Percentiles rank a stretch among this genome's conserved stretches.
phyloP scores from a whole-genome alignment of 148 eudicot species.

The Rhododendron henanense region DNA sequence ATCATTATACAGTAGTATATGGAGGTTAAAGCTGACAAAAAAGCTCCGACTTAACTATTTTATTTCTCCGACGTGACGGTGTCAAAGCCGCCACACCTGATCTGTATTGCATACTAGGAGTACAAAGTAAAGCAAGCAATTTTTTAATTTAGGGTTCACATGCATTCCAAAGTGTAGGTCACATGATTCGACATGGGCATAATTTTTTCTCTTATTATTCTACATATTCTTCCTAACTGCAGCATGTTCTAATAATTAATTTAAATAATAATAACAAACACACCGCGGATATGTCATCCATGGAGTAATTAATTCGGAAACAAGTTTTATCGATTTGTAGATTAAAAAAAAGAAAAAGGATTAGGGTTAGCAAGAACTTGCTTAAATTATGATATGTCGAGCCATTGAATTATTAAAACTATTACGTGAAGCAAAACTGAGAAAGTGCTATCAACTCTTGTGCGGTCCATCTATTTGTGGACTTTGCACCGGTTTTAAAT shows the following conservation, averaged over 20 bases:
- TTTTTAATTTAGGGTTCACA: slow-evolving; percentile 2
- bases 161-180: slow-evolving; percentile 19
- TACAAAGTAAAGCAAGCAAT: neutral
- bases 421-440: neutral
- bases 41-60: too few species aligned
- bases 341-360: neutral
- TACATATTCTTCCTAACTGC: neutral
- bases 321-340: neutral
- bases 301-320: neutral
- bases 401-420: neutral
- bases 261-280: neutral
- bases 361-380: neutral
- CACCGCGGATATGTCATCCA: neutral
- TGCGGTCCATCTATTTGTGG: neutral
- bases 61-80: neutral
- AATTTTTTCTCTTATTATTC: neutral
- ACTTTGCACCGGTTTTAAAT: neutral
- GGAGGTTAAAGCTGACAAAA: neutral
- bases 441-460: neutral
- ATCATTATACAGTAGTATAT: neutral
- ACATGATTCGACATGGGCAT: slow-evolving; percentile 10
- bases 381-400: neutral
- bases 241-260: slow-evolving; percentile 7
- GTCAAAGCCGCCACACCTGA: slow-evolving; percentile 2
- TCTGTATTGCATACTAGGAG: neutral